Evolutionary conservation across 192 early-diverging fungal genomes (phyloP), one percentile per base, ranked within the genome.

Genomic region (Anaeromyces robustus): DNA sequence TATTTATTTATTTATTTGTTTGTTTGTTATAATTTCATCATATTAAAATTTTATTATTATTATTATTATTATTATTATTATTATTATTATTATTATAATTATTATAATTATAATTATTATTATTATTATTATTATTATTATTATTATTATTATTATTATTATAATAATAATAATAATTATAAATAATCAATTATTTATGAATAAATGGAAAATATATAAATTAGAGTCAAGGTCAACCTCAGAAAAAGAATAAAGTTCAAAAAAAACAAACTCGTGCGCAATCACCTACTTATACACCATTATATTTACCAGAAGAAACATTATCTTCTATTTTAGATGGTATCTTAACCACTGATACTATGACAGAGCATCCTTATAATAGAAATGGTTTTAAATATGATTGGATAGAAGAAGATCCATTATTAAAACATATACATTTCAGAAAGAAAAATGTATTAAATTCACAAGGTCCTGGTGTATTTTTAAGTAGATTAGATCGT

Each of bases 381-480:
- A 86, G 90, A 14, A 80, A 88, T 81, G 87, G 90, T 14, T 90
- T 90, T 78, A 89, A 87, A 82, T 92, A 92, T 80, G 86, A 84
- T n/a, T 89, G 89, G 4, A 90, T 89, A 78, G 83, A 88, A 80
- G 79, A 82, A 13, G 87, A 90, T 31, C 82, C 86, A 29, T 79
- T 86, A 2, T 82, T 92, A 18, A 85, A 86, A 14, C 83, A 83
- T 31, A 80, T 86, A 43, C 79, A 84, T 2, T 90, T 90, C 78
- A 87, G 87, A 29, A 87, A 90, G 80, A 84, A 85, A 18, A 88
- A 88, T 77, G 85, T 86, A 32, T 81, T 52, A 52, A 52, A 52
- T 52, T 52, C 82, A 13, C 78, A 83, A 22, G 78, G 84, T 16
- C 81, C 83, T 30, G 85, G 89, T 28, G 84, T 90, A 6, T 83